A percentile compares a stretch with the other conserved stretches of the same genome.
Conservation (phyloP, 2,329 filamentous ascomycete genomes). For the Cercospora beticola region DNA sequence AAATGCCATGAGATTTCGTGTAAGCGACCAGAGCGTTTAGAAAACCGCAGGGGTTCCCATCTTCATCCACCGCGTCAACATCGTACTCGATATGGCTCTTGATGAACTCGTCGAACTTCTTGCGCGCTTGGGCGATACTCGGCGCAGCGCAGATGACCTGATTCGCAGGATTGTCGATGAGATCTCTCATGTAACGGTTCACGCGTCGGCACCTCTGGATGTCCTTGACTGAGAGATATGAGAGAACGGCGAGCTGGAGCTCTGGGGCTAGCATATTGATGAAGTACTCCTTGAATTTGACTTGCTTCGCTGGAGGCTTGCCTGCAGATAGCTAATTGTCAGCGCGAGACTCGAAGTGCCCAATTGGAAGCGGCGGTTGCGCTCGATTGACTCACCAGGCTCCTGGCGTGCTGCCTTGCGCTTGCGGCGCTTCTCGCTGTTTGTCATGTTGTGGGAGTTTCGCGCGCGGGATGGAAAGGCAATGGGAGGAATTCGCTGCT, state of each 20-base stretch:
- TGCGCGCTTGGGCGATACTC: not conserved
- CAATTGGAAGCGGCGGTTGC: not conserved
- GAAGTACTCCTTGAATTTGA: not conserved
- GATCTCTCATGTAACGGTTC: constrained; percentile 4
- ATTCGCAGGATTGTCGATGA: constrained; percentile 2
- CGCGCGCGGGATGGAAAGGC: not conserved
- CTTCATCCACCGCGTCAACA: not conserved
- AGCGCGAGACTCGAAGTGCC: not conserved
- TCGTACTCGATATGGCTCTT: not conserved
- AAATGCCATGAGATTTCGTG: not conserved
- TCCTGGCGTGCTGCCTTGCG: not conserved
- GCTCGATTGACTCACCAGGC: not conserved
- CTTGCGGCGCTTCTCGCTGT: not conserved
- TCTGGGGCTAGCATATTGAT: not conserved
- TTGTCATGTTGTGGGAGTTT: not conserved
- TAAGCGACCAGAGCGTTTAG: not conserved
- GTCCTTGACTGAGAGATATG: not conserved
- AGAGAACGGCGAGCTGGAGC: constrained; percentile 2
- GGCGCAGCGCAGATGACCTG: not conserved
- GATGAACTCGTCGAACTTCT: not conserved
- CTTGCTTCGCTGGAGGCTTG: not conserved
- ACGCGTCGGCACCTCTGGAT: constrained; percentile 9
- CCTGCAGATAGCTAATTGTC: not conserved
- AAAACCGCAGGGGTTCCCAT: constrained; percentile 1
- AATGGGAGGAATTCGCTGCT: not conserved